phyloP scores from a whole-genome alignment of 2,329 filamentous ascomycete species.

The Hypoxylon sp. region DNA sequence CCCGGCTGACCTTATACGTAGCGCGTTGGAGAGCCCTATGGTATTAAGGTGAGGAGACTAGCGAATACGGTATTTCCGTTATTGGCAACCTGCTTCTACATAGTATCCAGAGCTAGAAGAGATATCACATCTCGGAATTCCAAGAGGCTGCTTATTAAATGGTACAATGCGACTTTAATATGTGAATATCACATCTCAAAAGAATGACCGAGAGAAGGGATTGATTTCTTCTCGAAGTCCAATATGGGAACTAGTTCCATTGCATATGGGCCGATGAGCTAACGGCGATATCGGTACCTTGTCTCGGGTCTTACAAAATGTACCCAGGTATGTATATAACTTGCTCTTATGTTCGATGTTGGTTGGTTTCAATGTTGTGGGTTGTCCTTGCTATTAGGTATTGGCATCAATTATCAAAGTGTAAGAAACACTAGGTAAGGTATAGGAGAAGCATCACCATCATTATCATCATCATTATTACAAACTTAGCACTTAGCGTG shows the following conservation, averaged over 20 bases:
- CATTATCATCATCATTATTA: conserved; percentile 5
- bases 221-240: conserved; percentile 31
- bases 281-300: conserved; percentile 33
- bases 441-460: conserved; percentile 5
- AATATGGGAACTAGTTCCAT: conserved; percentile 38
- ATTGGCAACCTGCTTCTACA: conserved; percentile 24
- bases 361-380: conserved; percentile 14
- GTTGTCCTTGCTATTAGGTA: background rate
- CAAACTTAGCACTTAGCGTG: background rate
- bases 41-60: conserved; percentile 8
- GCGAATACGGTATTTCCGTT: conserved; percentile 8
- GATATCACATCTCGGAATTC: conserved; percentile 36
- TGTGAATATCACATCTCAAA: conserved; percentile 43
- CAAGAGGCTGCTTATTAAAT: conserved; percentile 23
- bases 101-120: conserved; percentile 18
- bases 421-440: conserved; percentile 4
- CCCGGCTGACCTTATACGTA: conserved; percentile 17
- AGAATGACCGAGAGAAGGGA: conserved; percentile 38
- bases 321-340: conserved; percentile 6
- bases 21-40: conserved; percentile 19
- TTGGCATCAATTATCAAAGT: background rate
- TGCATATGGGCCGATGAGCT: conserved; percentile 31
- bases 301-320: conserved; percentile 18
- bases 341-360: conserved; percentile 1
- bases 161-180: conserved; percentile 40